Base-by-base conservation (phyloP, 495 filamentous ascomycete genomes). In the Staphylotrichum longicolle region DNA sequence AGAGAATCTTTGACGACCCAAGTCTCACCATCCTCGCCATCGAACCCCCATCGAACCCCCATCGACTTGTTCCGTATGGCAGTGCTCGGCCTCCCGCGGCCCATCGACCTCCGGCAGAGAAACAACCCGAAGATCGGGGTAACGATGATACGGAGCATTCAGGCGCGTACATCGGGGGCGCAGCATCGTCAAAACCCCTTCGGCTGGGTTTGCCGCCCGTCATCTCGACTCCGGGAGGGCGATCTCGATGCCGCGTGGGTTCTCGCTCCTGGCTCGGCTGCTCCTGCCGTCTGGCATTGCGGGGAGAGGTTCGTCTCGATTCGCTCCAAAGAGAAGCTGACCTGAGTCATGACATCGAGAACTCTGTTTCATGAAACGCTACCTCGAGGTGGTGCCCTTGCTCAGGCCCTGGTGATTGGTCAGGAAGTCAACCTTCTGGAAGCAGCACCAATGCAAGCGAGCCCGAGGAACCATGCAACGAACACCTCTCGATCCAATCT, bases 161-260 rank as follows among this genome's bases (percentile, higher is more conserved):
- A 35, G 39, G 57, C 47, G 57, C 57, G 57, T 42, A 44, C 20
- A 1, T 27, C 46, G 14, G 58, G 14, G 58, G 58, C 58, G 58
- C 49, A 60, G 58, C 58, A 53, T 42, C 14, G 14, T 46, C 33
- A 37, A 47, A 45, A 39, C 51, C 30, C 41, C 14, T 39, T 46
- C 57, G 30, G 40, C 5, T 42, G 41, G 30, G 8, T 46, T 53
- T 60, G 58, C 58, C 40, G 58, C 56, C 46, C 27, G 34, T 44
- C 15, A 32, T 37, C 32, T 57, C 55, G 33, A 48, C 20, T 42
- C 20, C 20, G 35, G 9, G 54, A 12, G 42, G 11, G 33, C 41
- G 54, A 46, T 56, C 41, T 46, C 41, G 41, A 34, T 20, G 41
- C 40, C 41, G 41, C 12, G 54, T 20, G 20, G 20, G 41, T 56